A percentile compares a stretch with the other conserved stretches of the same genome.
Evolutionary conservation across 768 basidiomycete species (phyloP).

Genomic region (Tricholoma terreum): DNA sequence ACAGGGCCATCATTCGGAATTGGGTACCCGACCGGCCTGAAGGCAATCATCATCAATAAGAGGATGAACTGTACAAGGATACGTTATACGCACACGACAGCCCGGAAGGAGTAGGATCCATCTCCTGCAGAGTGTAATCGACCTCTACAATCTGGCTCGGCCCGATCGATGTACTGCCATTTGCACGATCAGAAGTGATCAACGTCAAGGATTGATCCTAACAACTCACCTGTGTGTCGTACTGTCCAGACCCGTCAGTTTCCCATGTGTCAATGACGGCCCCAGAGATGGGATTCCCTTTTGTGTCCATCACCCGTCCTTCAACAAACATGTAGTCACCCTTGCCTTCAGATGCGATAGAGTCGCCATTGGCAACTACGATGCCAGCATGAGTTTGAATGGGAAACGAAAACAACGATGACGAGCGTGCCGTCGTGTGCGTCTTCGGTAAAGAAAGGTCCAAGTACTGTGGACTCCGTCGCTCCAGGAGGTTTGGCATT

Average conservation of each 20-base stretch:
- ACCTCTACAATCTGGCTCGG: slow-evolving; percentile 71
- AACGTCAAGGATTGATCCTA: too few relatives aligned
- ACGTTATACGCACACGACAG: slow-evolving; percentile 47
- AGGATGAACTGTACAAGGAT: neutral
- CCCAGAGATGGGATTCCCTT: slow-evolving; percentile 60
- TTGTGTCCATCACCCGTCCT: slow-evolving; percentile 61
- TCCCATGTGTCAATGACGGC: slow-evolving; percentile 85
- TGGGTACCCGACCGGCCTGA: slow-evolving; percentile 60
- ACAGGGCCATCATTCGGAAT: slow-evolving; percentile 80
- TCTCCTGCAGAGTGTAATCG: slow-evolving; percentile 55
- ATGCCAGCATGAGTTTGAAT: neutral
- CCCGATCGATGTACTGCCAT: slow-evolving; percentile 50
- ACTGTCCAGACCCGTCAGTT: slow-evolving; percentile 59
- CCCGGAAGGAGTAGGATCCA: slow-evolving; percentile 68
- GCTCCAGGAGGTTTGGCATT: slow-evolving; percentile 59
- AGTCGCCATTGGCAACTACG: slow-evolving; percentile 62
- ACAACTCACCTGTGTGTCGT: slow-evolving; percentile 33
- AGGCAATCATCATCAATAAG: neutral
- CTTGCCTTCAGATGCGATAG: slow-evolving; percentile 85
- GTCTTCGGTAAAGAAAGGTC: slow-evolving; percentile 81
- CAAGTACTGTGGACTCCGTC: slow-evolving; percentile 75
- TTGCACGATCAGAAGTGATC: slow-evolving; percentile 24
- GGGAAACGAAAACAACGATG: neutral
- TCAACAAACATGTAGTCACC: slow-evolving; percentile 83
- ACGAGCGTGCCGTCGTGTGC: slow-evolving; percentile 58